Conservation (phyloP, 306 rosid species). For the Dryas octopetala region DNA sequence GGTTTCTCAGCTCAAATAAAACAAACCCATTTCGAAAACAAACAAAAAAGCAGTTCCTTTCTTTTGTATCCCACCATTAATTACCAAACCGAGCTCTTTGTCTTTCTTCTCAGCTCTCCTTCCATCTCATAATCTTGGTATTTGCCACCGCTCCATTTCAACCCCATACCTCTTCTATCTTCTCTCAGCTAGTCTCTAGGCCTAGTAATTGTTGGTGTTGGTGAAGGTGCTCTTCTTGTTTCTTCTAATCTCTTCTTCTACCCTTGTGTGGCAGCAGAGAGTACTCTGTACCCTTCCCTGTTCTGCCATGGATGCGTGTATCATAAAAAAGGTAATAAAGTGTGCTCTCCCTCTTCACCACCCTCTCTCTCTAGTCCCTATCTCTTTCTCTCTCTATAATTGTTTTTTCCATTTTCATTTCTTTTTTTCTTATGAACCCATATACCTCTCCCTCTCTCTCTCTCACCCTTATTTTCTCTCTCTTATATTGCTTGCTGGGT, state of each 20-base stretch:
- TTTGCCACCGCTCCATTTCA: constrained; percentile 5
- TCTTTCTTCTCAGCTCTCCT: constrained; percentile 24
- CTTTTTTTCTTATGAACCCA: neutral
- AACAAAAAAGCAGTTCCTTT: neutral
- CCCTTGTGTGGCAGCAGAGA: constrained; percentile 40
- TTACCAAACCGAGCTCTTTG: constrained; percentile 11
- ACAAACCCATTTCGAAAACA: constrained; percentile 20
- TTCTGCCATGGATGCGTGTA: constrained; percentile 62
- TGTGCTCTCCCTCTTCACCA: constrained; percentile 37
- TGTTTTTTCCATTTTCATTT: neutral
- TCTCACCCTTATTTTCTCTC: neutral
- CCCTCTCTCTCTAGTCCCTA: constrained; percentile 38
- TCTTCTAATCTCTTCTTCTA: constrained; percentile 20
- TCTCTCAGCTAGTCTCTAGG: constrained; percentile 6
- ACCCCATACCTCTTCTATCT: constrained; percentile 13
- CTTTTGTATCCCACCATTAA: neutral
- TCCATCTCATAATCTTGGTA: constrained; percentile 1
- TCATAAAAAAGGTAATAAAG: constrained; percentile 50
- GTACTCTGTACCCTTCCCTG: constrained; percentile 35
- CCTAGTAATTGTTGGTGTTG: neutral
- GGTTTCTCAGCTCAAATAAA: constrained; percentile 14
- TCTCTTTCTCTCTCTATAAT: constrained; percentile 17
- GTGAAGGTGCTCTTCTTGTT: constrained; percentile 2
- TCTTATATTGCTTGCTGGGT: constrained; percentile 18
- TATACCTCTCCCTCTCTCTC: constrained; percentile 1